Evolutionary conservation across 73 alveolate species (phyloP).

Genomic region (Tetrahymena malaccensis): DNA sequence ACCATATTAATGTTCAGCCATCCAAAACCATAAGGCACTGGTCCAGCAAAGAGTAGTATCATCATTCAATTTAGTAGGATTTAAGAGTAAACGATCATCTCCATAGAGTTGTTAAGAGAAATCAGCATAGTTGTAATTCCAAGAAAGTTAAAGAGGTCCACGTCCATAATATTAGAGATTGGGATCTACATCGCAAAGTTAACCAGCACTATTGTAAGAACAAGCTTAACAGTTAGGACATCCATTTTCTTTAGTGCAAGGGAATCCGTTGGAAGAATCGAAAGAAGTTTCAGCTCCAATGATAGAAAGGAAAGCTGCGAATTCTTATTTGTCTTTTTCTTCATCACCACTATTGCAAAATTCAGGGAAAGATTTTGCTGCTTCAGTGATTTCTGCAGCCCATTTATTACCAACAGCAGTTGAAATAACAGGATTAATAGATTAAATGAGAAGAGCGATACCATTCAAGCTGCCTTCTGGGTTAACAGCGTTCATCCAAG

Average conservation of each 20-base stretch:
- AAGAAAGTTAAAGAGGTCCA: not conserved
- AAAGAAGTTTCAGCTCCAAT: not conserved
- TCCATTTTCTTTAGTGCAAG: not conserved
- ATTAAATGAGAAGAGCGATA: not conserved
- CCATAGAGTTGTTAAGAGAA: not conserved
- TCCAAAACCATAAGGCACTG: not conserved
- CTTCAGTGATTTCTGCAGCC: not conserved
- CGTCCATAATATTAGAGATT: not conserved
- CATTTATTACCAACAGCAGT: not conserved
- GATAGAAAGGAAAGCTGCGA: not conserved
- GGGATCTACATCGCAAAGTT: not conserved
- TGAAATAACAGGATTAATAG: not conserved
- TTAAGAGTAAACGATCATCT: not conserved
- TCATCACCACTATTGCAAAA: not conserved
- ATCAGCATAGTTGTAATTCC: not conserved
- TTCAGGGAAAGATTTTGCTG: not conserved
- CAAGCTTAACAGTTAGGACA: not conserved
- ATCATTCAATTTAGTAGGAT: not conserved
- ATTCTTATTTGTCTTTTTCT: not conserved
- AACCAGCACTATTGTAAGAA: not conserved
- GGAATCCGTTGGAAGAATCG: not conserved
- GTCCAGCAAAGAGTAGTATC: not conserved
- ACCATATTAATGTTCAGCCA: not conserved
- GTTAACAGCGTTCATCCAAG: not conserved
- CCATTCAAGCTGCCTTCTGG: not conserved